A percentile compares a stretch with the other conserved stretches of the same genome.
These are phyloP conservation scores for Aspergillus fumigatiaffinis DNA, from an alignment of 2,329 filamentous ascomycete species.

Conservation along the genomic window DNA sequence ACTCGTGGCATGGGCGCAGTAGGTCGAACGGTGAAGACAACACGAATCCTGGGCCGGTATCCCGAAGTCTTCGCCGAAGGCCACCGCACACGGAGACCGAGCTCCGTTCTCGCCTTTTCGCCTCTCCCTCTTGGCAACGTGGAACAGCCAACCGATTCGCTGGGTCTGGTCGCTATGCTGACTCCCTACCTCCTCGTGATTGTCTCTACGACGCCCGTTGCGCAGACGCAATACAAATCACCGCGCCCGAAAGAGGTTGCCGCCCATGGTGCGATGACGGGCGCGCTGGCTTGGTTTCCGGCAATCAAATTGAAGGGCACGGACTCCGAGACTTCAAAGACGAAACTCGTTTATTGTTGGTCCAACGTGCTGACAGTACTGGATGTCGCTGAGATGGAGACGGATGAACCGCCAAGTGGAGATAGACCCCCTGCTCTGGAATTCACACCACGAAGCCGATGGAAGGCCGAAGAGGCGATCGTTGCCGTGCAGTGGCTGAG, in stretches of 20 bases:
- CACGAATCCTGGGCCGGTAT: constrained; percentile 86
- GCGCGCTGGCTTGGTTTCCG: constrained; percentile 94
- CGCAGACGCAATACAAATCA: constrained; percentile 94
- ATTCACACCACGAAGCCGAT: constrained; percentile 80
- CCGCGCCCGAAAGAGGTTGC: constrained; percentile 85
- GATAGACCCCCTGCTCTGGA: constrained; percentile 74
- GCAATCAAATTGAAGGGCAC: constrained; percentile 84
- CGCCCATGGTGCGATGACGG: constrained; percentile 86
- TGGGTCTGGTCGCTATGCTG: constrained; percentile 91
- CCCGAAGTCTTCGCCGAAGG: constrained; percentile 61
- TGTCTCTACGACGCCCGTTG: constrained; percentile 92
- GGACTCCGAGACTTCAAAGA: constrained; percentile 62
- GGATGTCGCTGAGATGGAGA: constrained; percentile 72
- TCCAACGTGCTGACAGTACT: constrained; percentile 94
- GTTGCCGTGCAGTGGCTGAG: constrained; percentile 97
- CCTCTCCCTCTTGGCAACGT: constrained; percentile 91
- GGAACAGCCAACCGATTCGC: constrained; percentile 77
- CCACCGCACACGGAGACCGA: constrained; percentile 75
- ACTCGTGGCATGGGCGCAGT: constrained; percentile 85
- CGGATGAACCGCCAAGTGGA: constrained; percentile 56
- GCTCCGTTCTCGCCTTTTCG: constrained; percentile 88
- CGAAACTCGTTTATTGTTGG: constrained; percentile 96
- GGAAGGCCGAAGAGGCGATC: constrained; percentile 92
- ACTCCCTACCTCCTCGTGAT: constrained; percentile 95
- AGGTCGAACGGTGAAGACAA: constrained; percentile 81